Base-by-base conservation (phyloP, 225 moss, liverwort and hornwort species). In the Pleurozium schreberi region DNA sequence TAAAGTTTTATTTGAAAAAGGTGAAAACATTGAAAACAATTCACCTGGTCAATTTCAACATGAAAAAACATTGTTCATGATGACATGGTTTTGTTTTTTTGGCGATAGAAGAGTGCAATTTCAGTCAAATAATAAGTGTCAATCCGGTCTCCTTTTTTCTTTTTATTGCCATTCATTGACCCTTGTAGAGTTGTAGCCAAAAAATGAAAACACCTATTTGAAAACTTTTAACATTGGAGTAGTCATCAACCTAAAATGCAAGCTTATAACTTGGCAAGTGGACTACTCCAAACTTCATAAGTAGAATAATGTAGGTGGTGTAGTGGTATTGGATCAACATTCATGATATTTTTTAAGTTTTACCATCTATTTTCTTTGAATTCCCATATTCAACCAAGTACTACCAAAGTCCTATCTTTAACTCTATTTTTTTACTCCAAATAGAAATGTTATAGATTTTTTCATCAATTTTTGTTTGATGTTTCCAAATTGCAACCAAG, bases 311-410 rank as follows among this genome's bases (percentile, higher is more conserved):
- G 50, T 13, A 34, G 11, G 57, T 57, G 30, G 12, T 60, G 8
- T n/a, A n/a, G n/a, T n/a, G n/a, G n/a, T n/a, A 80, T 27, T 1
- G 20, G 14, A 59, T 80, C 16, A 9, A 11, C 0, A 0, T 30
- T 18, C 0, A 1, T 6, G 3, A 30, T 74, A 18, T 2, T 47
- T 30, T 19, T 47, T 31, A 0, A 74, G 2, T 33, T 75, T 33
- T 34, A 12, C 0, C 0, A 50, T 0, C 21, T 34, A 12, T 5
- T 34, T 75, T 75, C 7, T 0, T 21, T 22, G 0, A 21, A 36
- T 76, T 14, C 22, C 4, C 52, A 52, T 52, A 14, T 19, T 11
- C 8, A 19, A 49, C 33, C 2, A 10, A 49, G 20, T 20, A 30
- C 12, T 2, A 59, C 18, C 9, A 23, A 1, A 19, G 11, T 49